phyloP scores from a whole-genome alignment of 306 rosid species.

The Cicer judaicum region DNA sequence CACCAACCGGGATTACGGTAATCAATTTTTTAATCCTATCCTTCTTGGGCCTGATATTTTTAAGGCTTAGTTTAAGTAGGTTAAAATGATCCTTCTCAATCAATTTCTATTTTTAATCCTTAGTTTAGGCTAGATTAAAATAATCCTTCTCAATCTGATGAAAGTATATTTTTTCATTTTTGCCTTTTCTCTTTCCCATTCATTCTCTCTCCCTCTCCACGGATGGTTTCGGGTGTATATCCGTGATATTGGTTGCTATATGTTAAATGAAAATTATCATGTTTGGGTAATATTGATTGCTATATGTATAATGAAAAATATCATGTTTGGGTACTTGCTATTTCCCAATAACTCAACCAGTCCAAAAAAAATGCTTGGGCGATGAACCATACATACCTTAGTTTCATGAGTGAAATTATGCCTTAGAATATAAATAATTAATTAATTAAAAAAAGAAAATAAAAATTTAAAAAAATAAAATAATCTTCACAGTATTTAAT shows the following conservation, averaged over 20 bases:
- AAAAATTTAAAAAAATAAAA: background rate
- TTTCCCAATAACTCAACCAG: background rate
- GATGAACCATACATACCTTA: too few relatives aligned
- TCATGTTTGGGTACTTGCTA: background rate
- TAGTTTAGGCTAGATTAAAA: too few relatives aligned
- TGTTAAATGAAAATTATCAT: background rate
- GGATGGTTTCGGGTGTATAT: background rate
- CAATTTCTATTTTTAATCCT: too few relatives aligned
- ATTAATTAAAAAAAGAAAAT: background rate
- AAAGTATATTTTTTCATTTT: background rate
- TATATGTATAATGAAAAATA: background rate
- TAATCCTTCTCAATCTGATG: too few relatives aligned
- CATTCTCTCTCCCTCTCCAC: background rate
- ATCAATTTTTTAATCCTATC: too few relatives aligned
- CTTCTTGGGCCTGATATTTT: too few relatives aligned
- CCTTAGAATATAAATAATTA: background rate
- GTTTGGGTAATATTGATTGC: conserved; percentile 15
- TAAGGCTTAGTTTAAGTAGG: too few relatives aligned
- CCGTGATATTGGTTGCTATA: conserved; percentile 25
- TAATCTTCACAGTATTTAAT: background rate
- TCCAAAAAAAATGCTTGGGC: too few relatives aligned
- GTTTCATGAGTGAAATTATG: background rate
- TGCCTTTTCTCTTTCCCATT: background rate
- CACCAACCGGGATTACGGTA: too few relatives aligned
- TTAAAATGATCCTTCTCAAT: too few relatives aligned